Percentiles rank a stretch among this genome's conserved stretches.
phyloP scores from a whole-genome alignment of 495 filamentous ascomycete species.

The Achaetomiella virescens region DNA sequence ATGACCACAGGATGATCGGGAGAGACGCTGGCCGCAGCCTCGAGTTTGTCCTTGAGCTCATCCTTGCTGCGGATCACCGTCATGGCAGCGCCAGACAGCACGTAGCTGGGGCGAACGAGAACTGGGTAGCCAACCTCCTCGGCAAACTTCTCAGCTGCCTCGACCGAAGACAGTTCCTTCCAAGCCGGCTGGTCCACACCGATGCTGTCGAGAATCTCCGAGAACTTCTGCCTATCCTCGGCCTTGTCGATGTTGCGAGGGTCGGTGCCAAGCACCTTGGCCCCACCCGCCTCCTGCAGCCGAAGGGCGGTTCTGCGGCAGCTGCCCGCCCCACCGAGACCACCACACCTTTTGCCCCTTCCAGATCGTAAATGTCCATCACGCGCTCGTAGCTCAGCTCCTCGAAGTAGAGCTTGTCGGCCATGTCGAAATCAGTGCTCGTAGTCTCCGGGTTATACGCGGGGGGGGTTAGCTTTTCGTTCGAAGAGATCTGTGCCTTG shows the following conservation, averaged over 20 bases:
- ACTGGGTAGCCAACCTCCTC: conserved; percentile 88
- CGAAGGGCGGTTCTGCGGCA: conserved; percentile 86
- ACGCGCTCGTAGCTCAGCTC: conserved; percentile 95
- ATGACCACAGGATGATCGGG: conserved; percentile 98
- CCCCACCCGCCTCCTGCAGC: conserved; percentile 84
- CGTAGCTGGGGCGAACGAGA: conserved; percentile 91
- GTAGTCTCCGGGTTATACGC: conserved; percentile 81
- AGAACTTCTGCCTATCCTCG: conserved; percentile 97
- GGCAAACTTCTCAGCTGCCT: conserved; percentile 81
- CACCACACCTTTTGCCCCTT: conserved; percentile 79
- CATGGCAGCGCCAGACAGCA: conserved; percentile 97
- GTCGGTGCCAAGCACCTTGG: conserved; percentile 85
- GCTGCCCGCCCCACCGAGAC: conserved; percentile 93
- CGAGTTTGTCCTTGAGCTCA: conserved; percentile 84
- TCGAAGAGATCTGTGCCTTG: too few species aligned
- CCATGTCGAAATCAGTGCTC: conserved; percentile 83
- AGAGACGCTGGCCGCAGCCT: conserved; percentile 86
- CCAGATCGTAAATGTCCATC: conserved; percentile 97
- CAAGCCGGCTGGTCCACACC: conserved; percentile 92
- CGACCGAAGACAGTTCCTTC: conserved; percentile 92
- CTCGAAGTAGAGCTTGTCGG: conserved; percentile 96
- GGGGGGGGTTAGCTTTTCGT: conserved; percentile 17
- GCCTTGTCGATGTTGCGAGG: conserved; percentile 94
- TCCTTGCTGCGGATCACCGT: conserved; percentile 93
- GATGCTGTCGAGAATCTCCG: conserved; percentile 91